These are phyloP conservation scores for Gnaphalium uliginosum DNA, from an alignment of 129 eudicot genomes.

Conservation along the genomic window DNA sequence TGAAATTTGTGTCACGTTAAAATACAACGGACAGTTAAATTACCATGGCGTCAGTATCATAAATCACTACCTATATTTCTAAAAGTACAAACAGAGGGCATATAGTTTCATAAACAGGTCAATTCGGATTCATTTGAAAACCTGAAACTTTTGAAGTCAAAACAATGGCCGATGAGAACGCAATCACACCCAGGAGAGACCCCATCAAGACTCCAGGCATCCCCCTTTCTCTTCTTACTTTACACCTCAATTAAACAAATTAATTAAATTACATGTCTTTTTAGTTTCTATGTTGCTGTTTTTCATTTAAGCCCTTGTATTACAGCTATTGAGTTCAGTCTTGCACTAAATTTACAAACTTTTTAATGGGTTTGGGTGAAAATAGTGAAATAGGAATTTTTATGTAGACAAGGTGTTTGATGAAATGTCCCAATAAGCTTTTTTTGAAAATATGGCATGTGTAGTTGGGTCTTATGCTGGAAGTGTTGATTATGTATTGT, in stretches of 20 bases:
- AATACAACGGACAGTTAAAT: no score
- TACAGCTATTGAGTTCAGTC: not conserved
- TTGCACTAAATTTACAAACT: not conserved
- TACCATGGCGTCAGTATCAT: no score
- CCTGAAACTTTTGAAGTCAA: conserved; percentile 2
- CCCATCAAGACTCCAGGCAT: conserved; percentile 74
- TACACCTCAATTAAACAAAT: not conserved
- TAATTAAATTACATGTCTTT: not conserved
- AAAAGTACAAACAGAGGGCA: no score
- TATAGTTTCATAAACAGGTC: no score
- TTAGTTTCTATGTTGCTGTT: not conserved
- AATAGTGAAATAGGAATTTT: not conserved
- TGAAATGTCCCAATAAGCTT: not conserved
- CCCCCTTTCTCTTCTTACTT: not conserved
- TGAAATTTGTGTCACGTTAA: no score
- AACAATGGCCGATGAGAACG: conserved; percentile 72
- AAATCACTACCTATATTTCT: no score
- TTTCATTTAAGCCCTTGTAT: not conserved
- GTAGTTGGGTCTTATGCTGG: not conserved
- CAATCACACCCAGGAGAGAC: conserved; percentile 59
- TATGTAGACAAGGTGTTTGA: conserved; percentile 13
- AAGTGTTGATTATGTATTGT: conserved; percentile 12
- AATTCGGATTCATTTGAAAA: no score
- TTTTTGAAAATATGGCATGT: not conserved
- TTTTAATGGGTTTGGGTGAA: not conserved